Evolutionary conservation across 208 protist species (phyloP).

Genomic region (Tritrichomonas foetus): DNA sequence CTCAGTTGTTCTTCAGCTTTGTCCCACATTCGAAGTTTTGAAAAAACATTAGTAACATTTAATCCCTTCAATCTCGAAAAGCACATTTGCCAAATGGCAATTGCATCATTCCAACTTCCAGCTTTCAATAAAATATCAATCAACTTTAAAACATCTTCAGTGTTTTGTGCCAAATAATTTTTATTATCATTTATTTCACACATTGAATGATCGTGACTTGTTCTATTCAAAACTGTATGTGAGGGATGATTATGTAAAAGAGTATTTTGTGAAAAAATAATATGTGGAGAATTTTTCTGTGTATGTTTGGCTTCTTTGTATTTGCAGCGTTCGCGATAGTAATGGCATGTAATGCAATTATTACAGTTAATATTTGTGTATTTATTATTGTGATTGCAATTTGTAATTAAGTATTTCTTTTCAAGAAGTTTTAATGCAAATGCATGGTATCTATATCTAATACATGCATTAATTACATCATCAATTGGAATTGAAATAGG

Average conservation of each 20-base stretch:
- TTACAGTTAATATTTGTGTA: too few species aligned
- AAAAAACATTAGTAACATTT: neutral
- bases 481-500: neutral
- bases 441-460: neutral
- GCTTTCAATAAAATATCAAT: conserved; percentile 4
- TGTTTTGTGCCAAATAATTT: neutral
- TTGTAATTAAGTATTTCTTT: neutral
- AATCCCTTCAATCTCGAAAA: neutral
- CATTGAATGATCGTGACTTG: neutral
- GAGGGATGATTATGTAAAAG: too few species aligned
- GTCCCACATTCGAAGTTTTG: neutral
- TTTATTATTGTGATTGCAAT: neutral
- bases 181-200: neutral
- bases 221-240: too few species aligned
- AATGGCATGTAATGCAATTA: too few species aligned
- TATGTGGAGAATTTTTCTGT: too few species aligned
- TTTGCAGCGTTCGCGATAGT: too few species aligned
- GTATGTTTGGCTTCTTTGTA: too few species aligned
- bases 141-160: neutral
- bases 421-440: neutral
- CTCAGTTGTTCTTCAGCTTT: neutral
- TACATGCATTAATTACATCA: neutral
- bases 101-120: neutral
- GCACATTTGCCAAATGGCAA: neutral
- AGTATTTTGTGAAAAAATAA: too few species aligned